Base-by-base conservation (phyloP, 768 basidiomycete genomes). In the Rhodocollybia butyracea region DNA sequence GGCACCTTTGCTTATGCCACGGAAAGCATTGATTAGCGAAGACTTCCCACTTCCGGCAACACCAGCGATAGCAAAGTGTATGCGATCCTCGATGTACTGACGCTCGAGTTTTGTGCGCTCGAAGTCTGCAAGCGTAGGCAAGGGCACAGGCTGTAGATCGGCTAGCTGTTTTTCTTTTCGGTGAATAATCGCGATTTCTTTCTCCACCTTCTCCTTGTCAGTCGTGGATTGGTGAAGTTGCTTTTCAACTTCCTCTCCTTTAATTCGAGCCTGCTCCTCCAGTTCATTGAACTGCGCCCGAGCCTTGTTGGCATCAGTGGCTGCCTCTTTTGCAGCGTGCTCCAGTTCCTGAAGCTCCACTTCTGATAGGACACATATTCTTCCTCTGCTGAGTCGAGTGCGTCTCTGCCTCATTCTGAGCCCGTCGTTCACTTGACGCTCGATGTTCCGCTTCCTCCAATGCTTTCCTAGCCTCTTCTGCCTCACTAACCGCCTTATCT, bases 41-140 rank as follows among this genome's bases (percentile, higher is more conserved):
- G 72, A 73, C 52, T 73, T 73, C 40, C 72, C 71, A 27, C 69
- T 65, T 5, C 70, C 71, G 2, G 69, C 61, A 32, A 66, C 34
- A 1, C 72, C 72, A 8, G 68, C 69, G 46, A 73, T 41, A 2
- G 68, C 72, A 46, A 73, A 66, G 36, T 74, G 71, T 34, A 69
- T 68, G 11, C 56, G 38, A 2, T 62, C 66, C 17, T 72, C 67
- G 11, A 27, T 39, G 55, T 63, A 59, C 40, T 60, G 53, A 24
- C 56, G 59, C 21, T 46, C 59, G 26, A 31, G 34, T 17, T 45
- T 34, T 17, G 56, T 53, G 2, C 34, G 43, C 50, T 46, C 43
- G 29, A 46, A 41, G 29, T 72, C 69, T 17, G 51, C 57, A n/a
- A 46, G 46, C 6, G 68, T 66, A 32, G 69, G 70, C 61, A 59